Base-by-base conservation (phyloP, 768 basidiomycete genomes). In the Auricularia heimuer region DNA sequence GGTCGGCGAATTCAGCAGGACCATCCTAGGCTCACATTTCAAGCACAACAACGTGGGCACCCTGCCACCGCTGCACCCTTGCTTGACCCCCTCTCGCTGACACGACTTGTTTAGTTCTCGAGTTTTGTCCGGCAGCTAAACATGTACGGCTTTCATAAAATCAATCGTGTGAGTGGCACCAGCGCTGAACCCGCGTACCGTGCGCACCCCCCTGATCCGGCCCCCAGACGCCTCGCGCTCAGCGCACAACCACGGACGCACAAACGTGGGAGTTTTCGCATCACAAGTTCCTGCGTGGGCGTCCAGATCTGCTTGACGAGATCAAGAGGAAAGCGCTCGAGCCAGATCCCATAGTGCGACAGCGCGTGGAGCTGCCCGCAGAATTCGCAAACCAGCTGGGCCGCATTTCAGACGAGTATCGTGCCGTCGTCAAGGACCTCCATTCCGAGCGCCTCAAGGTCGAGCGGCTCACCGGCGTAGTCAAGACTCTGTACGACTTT, bases 111-210 rank as follows among this genome's bases (percentile, higher is more conserved):
- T 8, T 71, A 96, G 87, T 96, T 97, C 74, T 92, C 91, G 12
- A 92, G 90, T 71, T 96, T 97, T 73, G 92, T 95, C 63, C 86
- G 94, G 68, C 94, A 96, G 73, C 82, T 95, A 68, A 95, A 96
- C 81, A 95, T 95, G 91, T 96, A 94, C 71, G 93, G 92, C 34
- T 96, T 95, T 75, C 92, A 93, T 78, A 95, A 95, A 77, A 92
- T 92, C 76, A 93, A 93, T 74, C 82, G 91, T 76, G 88, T 90
- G 65, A 67, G 83, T 79, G n/a, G 12, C 29, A 35, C 62, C 4
- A 65, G 51, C 54, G 61, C 64, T 16, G 7, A 62, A 56, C n/a
- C 54, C 45, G 54, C 60, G 33, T 54, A 24, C 24, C 29, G 29
- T 29, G 29, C 29, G 29, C 29, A 29, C 8, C 14, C 56, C 33